Percentiles rank a stretch among this genome's conserved stretches.
Conservation (phyloP, 768 basidiomycete genomes). For the Sistotremastrum suecicum region DNA sequence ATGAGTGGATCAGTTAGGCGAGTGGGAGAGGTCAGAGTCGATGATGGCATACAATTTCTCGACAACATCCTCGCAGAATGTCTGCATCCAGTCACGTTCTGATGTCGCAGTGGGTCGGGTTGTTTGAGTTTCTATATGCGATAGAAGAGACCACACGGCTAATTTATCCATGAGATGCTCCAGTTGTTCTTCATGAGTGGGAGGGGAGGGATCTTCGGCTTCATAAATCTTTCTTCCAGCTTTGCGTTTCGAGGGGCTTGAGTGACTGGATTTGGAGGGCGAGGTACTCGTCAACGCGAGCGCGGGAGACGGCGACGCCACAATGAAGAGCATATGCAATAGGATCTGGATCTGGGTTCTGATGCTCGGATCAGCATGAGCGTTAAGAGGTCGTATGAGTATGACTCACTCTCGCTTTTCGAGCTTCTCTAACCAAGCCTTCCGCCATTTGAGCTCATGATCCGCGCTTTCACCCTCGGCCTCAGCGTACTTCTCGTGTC, state of each 20-base stretch:
- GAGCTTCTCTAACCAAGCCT: constrained; percentile 46
- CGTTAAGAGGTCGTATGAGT: not conserved
- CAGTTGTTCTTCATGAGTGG: constrained; percentile 32
- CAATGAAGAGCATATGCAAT: constrained; percentile 51
- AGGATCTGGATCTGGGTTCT: constrained; percentile 70
- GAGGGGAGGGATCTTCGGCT: constrained; percentile 10
- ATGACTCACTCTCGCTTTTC: constrained; percentile 37
- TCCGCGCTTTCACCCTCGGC: constrained; percentile 18
- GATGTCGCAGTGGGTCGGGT: constrained; percentile 14
- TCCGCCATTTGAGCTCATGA: constrained; percentile 37
- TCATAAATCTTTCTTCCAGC: constrained; percentile 13
- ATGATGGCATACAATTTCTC: constrained; percentile 23
- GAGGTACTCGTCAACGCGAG: too few relatives aligned
- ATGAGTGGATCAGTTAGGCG: not conserved
- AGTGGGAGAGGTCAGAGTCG: constrained; percentile 7
- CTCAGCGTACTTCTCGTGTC: constrained; percentile 38
- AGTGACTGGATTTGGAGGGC: not conserved
- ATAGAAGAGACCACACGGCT: constrained; percentile 60
- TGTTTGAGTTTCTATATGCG: constrained; percentile 10
- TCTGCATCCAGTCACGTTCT: constrained; percentile 56
- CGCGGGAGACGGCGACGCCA: not conserved
- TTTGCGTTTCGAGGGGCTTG: constrained; percentile 3
- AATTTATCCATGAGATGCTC: constrained; percentile 71
- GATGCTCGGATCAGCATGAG: not conserved
- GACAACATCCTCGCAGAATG: constrained; percentile 52